Evolutionary conservation across 2,329 filamentous ascomycete genomes (phyloP), one percentile per base, ranked within the genome.

Genomic region (Aaosphaeria pasadenensis): DNA sequence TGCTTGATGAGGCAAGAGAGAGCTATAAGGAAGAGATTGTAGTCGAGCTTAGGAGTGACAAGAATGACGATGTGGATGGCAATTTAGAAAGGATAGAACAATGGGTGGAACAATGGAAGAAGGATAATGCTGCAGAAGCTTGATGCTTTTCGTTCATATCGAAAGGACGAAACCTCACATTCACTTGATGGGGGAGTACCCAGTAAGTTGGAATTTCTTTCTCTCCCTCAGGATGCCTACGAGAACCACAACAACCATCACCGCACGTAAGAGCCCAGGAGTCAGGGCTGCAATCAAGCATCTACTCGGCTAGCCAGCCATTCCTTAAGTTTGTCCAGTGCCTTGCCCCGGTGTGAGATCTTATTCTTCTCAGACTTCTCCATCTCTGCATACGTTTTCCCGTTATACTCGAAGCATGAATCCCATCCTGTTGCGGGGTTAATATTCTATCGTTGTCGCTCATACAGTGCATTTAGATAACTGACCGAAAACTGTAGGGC

Each of bases 341-440:
- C 94, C 64, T 86, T 89, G 56, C 82, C 86, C 39, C 94, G 87
- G 74, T 99, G 94, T 29, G 91, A 96, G 63, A 99, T 89, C 64
- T 85, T 83, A 75, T 97, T 99, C 84, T 95, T 95, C 67, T 85
- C 83, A 7, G 69, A 74, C 71, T 88, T 91, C 44, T 90, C 87
- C 94, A 99, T 99, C 75, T 99, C 94, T 30, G 94, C 94, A 68
- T 95, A 86, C 75, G 94, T 99, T 73, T 62, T 51, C 39, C 91
- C 91, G 55, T 95, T 81, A 59, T 95, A 92, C 74, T 99, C 94
- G 62, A 99, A 99, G 55, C 95, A 87, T 2, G 94, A 84, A 70
- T 99, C 94, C 94, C 94, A 99, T 41, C 92, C 91, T 95, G 29
- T 47, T 24, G 17, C 33, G 56, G 50, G 45, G 30, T 48, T n/a